Conservation (phyloP, 345 rosid genomes). For the Erysimum cheiranthoides region DNA sequence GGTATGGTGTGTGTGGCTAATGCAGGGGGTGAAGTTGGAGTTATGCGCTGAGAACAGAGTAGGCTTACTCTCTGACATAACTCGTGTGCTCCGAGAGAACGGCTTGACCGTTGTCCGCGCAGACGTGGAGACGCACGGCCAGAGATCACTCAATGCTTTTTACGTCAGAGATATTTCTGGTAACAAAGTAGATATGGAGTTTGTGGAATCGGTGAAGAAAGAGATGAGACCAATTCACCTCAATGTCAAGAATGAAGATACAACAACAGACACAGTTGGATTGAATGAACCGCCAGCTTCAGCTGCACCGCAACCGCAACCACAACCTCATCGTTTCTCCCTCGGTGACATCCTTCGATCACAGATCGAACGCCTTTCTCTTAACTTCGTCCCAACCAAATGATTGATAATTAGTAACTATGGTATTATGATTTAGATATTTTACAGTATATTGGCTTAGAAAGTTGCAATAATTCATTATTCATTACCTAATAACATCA, state of each 20-base stretch:
- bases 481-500: constrained; percentile 23
- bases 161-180: constrained; percentile 64
- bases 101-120: constrained; percentile 73
- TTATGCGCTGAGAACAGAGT: constrained; percentile 64
- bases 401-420: constrained; percentile 14
- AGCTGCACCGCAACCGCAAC: constrained; percentile 17
- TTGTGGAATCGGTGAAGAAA: constrained; percentile 62
- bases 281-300: background rate
- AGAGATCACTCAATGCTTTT: constrained; percentile 58
- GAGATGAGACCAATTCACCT: constrained; percentile 68
- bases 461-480: constrained; percentile 19
- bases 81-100: constrained; percentile 68
- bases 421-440: background rate
- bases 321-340: constrained; percentile 48
- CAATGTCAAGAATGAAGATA: constrained; percentile 49
- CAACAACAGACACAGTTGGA: background rate
- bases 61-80: constrained; percentile 70
- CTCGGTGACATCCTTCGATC: constrained; percentile 58
- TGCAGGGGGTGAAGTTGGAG: constrained; percentile 68
- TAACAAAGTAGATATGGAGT: constrained; percentile 63
- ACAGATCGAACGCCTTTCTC: constrained; percentile 59
- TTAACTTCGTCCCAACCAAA: constrained; percentile 53
- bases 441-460: background rate
- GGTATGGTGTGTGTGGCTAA: constrained; percentile 39
- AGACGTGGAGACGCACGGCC: constrained; percentile 69